Evolutionary conservation across 768 basidiomycete genomes (phyloP).

Genomic region (Kwoniella bestiolae): DNA sequence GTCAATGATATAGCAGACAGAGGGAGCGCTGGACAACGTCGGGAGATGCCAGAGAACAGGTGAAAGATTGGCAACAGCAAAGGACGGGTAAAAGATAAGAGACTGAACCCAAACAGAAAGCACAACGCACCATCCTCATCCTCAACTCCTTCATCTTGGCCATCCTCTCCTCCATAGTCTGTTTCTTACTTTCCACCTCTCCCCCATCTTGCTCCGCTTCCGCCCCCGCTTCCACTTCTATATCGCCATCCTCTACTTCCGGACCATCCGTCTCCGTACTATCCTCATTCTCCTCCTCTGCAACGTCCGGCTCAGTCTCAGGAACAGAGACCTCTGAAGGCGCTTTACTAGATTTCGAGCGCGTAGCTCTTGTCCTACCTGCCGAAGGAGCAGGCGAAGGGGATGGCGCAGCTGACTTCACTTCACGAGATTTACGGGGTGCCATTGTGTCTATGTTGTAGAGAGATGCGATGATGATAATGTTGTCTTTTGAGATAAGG

Average conservation of each 20-base stretch:
- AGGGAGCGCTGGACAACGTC: no score
- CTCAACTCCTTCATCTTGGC: constrained; percentile 76
- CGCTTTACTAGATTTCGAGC: constrained; percentile 23
- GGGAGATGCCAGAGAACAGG: no score
- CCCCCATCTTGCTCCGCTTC: constrained; percentile 28
- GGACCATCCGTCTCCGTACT: constrained; percentile 18
- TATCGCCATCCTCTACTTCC: constrained; percentile 16
- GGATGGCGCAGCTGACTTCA: constrained; percentile 51
- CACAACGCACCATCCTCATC: constrained; percentile 72
- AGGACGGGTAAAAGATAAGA: constrained; percentile 1
- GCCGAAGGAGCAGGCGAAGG: constrained; percentile 41
- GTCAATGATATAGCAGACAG: not conserved
- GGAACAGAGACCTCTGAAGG: constrained; percentile 22
- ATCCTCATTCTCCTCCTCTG: constrained; percentile 18
- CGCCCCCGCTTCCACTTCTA: constrained; percentile 5
- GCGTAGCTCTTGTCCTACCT: constrained; percentile 7
- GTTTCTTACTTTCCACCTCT: constrained; percentile 28
- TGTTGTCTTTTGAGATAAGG: not conserved
- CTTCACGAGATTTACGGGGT: constrained; percentile 38
- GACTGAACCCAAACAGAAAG: not conserved
- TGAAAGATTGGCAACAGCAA: not conserved
- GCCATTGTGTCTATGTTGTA: constrained; percentile 45
- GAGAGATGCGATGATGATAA: no score
- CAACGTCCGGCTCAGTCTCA: constrained; percentile 10
- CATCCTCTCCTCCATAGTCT: constrained; percentile 71